Evolutionary conservation across 371 early-diverging fungal species (phyloP).

Genomic region (Mycotypha africana): DNA sequence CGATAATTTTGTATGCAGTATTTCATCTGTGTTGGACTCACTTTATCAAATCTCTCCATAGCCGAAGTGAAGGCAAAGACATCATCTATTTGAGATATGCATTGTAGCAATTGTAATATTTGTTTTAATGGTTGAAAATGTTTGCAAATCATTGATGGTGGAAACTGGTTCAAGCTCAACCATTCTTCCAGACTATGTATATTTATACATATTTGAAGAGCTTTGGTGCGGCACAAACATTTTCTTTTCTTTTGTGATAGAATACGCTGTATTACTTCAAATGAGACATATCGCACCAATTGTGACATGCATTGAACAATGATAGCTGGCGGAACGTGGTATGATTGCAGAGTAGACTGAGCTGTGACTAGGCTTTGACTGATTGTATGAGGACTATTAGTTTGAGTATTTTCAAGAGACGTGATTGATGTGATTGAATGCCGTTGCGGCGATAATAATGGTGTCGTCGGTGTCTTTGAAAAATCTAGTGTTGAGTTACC

Average conservation of each 20-base stretch:
- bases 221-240: slow-evolving; percentile 74
- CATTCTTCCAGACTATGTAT: slow-evolving; percentile 76
- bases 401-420: background rate
- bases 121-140: slow-evolving; percentile 63
- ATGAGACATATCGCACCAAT: slow-evolving; percentile 62
- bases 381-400: slow-evolving; percentile 50
- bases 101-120: slow-evolving; percentile 76
- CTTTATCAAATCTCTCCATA: slow-evolving; percentile 46
- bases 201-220: slow-evolving; percentile 82
- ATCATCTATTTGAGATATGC: slow-evolving; percentile 63
- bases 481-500: slow-evolving; percentile 7
- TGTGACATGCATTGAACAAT: slow-evolving; percentile 55
- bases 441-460: too few species aligned
- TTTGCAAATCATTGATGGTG: slow-evolving; percentile 24
- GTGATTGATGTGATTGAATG: too few species aligned
- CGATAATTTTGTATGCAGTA: slow-evolving; percentile 70
- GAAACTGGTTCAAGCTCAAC: slow-evolving; percentile 53
- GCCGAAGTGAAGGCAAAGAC: slow-evolving; percentile 65
- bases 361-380: slow-evolving; percentile 49
- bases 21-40: slow-evolving; percentile 67
- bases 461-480: background rate
- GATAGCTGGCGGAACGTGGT: slow-evolving; percentile 54
- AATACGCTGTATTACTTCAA: slow-evolving; percentile 77
- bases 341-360: slow-evolving; percentile 41
- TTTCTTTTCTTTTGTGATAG: slow-evolving; percentile 64